Evolutionary conservation across 306 rosid species (phyloP).

Genomic region (Castanea crenata): DNA sequence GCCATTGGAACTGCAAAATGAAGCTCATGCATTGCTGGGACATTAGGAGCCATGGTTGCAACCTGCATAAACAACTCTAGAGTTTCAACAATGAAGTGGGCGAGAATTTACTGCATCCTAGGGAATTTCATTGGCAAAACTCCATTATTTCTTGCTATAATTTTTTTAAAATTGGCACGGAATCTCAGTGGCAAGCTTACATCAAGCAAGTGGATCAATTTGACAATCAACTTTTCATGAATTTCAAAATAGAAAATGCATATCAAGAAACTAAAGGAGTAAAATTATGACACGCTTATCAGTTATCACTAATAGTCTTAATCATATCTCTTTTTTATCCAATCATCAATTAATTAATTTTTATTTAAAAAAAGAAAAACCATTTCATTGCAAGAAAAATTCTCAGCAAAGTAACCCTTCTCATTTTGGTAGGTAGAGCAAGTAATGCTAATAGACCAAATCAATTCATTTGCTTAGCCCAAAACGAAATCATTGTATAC

Average conservation of each 20-base stretch:
- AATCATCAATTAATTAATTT: neutral
- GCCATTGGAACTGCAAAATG: conserved; percentile 97
- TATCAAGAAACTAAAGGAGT: no score
- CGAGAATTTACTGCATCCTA: no score
- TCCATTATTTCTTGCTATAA: no score
- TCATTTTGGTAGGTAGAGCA: no score
- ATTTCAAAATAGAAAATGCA: neutral
- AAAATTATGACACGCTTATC: no score
- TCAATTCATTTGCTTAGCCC: neutral
- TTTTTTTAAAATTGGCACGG: no score
- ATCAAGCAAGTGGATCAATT: neutral
- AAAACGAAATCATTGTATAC: neutral
- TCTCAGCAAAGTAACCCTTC: neutral
- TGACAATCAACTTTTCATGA: neutral
- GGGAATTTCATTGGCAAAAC: no score
- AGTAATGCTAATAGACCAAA: neutral
- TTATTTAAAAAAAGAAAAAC: neutral
- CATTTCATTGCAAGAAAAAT: neutral
- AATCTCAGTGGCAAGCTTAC: no score
- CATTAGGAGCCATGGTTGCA: conserved; percentile 74
- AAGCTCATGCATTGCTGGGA: conserved; percentile 91
- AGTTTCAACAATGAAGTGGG: conserved; percentile 6
- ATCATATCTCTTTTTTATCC: neutral
- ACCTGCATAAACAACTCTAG: conserved; percentile 48
- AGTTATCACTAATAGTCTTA: neutral